Evolutionary conservation across 441 rosid species (phyloP).

Genomic region (Euphorbia schlechtendalii): DNA sequence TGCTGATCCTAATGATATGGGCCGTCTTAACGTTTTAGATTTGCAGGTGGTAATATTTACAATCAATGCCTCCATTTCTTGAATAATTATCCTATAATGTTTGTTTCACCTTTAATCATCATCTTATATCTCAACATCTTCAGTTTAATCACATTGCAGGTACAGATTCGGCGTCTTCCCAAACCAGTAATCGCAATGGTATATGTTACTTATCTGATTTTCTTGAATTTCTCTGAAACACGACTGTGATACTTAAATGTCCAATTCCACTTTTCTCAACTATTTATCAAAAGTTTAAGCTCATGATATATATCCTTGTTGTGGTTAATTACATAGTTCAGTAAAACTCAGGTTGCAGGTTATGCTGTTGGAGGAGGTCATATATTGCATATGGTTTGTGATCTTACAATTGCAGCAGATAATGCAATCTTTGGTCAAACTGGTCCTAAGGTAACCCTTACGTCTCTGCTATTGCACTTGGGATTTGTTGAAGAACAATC

Average conservation of each 20-base stretch:
- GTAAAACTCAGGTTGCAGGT: constrained; percentile 70
- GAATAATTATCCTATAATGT: neutral
- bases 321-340: neutral
- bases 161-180: constrained; percentile 90
- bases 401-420: constrained; percentile 91
- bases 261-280: neutral
- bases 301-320: constrained; percentile 4
- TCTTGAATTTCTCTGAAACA: neutral
- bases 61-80: neutral
- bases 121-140: neutral
- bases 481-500: neutral
- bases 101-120: neutral
- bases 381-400: constrained; percentile 88
- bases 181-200: constrained; percentile 97
- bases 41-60: constrained; percentile 47
- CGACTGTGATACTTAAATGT: neutral
- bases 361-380: constrained; percentile 97
- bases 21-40: constrained; percentile 78
- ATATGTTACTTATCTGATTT: constrained; percentile 14
- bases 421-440: constrained; percentile 92
- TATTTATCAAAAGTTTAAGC: neutral
- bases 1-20: constrained; percentile 61
- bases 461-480: neutral
- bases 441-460: constrained; percentile 69
- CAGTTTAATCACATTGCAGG: constrained; percentile 35